Evolutionary conservation across 1,139 yeast genomes (phyloP).

Genomic region (Suhomyces bribrorum): DNA sequence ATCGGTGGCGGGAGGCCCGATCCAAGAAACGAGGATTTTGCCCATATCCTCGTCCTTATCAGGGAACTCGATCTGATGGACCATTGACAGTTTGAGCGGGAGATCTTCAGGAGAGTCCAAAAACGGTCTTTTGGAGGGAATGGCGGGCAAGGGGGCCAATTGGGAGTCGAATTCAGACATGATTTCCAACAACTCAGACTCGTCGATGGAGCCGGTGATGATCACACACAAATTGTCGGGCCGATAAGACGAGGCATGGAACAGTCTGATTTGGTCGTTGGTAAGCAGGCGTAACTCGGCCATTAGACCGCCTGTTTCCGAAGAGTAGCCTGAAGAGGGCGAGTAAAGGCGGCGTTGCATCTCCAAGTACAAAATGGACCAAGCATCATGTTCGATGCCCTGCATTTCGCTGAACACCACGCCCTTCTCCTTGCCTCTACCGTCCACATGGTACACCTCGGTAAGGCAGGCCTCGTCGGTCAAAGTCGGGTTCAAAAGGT

Average conservation of each 20-base stretch:
- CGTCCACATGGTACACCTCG: constrained; percentile 94
- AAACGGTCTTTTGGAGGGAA: constrained; percentile 66
- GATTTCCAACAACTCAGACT: constrained; percentile 60
- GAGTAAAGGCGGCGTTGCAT: constrained; percentile 64
- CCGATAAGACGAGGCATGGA: constrained; percentile 71
- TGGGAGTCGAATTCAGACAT: constrained; percentile 65
- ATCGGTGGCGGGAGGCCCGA: constrained; percentile 70
- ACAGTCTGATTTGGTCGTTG: constrained; percentile 70
- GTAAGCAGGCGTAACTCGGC: constrained; percentile 71
- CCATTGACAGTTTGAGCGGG: constrained; percentile 42
- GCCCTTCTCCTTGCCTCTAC: constrained; percentile 88
- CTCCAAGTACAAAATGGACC: constrained; percentile 65
- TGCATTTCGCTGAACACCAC: constrained; percentile 98
- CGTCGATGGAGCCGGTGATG: constrained; percentile 82
- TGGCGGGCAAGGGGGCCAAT: constrained; percentile 43
- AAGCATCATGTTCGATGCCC: constrained; percentile 81
- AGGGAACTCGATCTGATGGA: constrained; percentile 72
- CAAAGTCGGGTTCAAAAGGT: constrained; percentile 78
- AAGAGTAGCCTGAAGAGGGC: constrained; percentile 72
- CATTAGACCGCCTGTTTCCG: constrained; percentile 94
- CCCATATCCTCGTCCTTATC: constrained; percentile 88
- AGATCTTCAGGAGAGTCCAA: constrained; percentile 65
- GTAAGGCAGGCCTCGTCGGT: constrained; percentile 90
- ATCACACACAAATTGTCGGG: constrained; percentile 85
- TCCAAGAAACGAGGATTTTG: constrained; percentile 73